phyloP scores from a whole-genome alignment of 2,329 filamentous ascomycete genomes.

The Calonectria leucothoes region DNA sequence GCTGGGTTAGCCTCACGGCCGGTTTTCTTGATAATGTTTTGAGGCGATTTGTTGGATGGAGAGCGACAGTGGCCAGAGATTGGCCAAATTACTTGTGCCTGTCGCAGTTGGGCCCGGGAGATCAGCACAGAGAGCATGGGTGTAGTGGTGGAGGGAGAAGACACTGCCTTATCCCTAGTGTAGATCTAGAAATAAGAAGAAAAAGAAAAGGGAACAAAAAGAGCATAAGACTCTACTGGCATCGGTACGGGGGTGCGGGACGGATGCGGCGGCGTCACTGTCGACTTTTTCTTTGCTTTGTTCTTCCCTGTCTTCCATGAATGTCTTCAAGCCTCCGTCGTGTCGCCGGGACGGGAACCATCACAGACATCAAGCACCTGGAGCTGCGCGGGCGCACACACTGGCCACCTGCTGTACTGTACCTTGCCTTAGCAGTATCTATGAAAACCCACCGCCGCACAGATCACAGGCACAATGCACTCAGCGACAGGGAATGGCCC shows the following conservation, averaged over 20 bases:
- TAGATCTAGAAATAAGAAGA: constrained; percentile 13
- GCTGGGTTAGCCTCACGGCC: constrained; percentile 27
- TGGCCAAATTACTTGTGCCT: constrained; percentile 13
- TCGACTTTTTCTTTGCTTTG: constrained; percentile 7
- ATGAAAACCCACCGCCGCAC: background rate
- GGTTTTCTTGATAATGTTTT: background rate
- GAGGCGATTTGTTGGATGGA: background rate
- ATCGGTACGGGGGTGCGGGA: background rate
- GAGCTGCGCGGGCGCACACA: background rate
- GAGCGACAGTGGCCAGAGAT: constrained; percentile 2
- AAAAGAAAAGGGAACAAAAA: background rate
- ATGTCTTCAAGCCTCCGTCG: background rate
- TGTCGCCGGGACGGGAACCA: constrained; percentile 7
- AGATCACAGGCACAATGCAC: constrained; percentile 13
- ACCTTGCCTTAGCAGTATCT: constrained; percentile 9
- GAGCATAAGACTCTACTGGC: background rate
- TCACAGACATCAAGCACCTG: constrained; percentile 13
- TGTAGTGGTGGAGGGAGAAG: background rate
- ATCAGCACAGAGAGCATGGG: constrained; percentile 18
- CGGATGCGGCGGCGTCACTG: background rate
- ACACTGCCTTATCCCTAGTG: constrained; percentile 19
- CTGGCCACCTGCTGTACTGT: background rate
- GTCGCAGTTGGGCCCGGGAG: constrained; percentile 14
- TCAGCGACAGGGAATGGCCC: background rate
- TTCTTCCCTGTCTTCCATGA: background rate